Base-by-base conservation (phyloP, 371 early-diverging fungal species). In the Batkoa obscura region DNA sequence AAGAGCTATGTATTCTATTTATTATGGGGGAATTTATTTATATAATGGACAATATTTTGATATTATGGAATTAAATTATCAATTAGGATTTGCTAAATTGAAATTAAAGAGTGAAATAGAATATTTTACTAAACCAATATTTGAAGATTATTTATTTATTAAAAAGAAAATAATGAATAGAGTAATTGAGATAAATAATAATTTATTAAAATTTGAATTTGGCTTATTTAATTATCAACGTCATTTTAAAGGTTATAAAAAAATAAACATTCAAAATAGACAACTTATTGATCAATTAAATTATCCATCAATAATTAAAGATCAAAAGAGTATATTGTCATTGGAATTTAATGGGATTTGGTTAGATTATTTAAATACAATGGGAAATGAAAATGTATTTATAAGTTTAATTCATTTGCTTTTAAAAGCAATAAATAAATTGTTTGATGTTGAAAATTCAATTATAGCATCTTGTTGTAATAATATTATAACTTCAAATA, bases 1-100 rank as follows among this genome's bases (percentile, higher is more conserved):
- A 17, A 59, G 79, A 15, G 80, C 69, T 34, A 67, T 72, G 1
- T 78, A 74, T 60, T 75, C 75, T 30, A 64, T 80, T 5, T 77
- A 80, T 57, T 75, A 80, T 67, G 71, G n/a, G 9, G 48, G 23
- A 10, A 47, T 47, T 8, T 30, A 47, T 30, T 32, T 47, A 23
- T 32, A 47, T n/a, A 15, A 32, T 30, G 48, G 48, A 6, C 4
- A 30, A 47, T 8, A 32, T 9, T 47, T 9, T n/a, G 9, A 23
- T 10, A n/a, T 47, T 6, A 47, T 10, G n/a, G 9, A 47, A 32
- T 15, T 47, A 15, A 6, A 15, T 30, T 32, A 15, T 32, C 15
- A 47, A 47, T 9, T 32, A 30, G 6, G n/a, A 4, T 8, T 15
- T 30, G 48, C 48, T 30, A 23, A 6, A 32, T 32, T 47, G 23